Evolutionary conservation across 116 monocot genomes (phyloP).

Genomic region (Zostera marina): DNA sequence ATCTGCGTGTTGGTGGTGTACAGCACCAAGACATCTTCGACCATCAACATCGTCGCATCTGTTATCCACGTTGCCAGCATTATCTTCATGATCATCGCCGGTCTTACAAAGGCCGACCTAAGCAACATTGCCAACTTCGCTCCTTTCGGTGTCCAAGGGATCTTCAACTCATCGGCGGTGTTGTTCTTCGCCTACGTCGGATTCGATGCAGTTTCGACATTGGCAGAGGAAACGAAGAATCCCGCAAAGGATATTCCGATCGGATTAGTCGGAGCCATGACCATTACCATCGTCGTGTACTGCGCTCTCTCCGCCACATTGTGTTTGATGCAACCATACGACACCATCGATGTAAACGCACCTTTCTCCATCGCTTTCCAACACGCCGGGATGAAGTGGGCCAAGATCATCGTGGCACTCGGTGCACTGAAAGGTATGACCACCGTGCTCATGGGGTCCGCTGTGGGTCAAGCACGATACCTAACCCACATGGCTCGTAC

Average conservation of each 20-base stretch:
- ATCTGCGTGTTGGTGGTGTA: constrained; percentile 32
- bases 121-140: constrained; percentile 33
- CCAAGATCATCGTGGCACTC: constrained; percentile 13
- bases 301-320: constrained; percentile 42
- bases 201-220: constrained; percentile 78
- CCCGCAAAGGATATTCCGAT: constrained; percentile 69
- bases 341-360: constrained; percentile 38
- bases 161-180: constrained; percentile 64
- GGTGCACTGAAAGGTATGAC: constrained; percentile 28
- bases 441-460: constrained; percentile 22
- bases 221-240: constrained; percentile 92
- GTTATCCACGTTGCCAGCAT: constrained; percentile 54
- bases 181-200: constrained; percentile 92
- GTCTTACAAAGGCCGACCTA: constrained; percentile 48
- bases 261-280: constrained; percentile 70
- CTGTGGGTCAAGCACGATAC: constrained; percentile 43
- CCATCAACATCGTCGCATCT: constrained; percentile 72
- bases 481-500: constrained; percentile 39
- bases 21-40: constrained; percentile 64
- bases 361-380: constrained; percentile 64
- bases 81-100: constrained; percentile 67
- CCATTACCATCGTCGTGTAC: constrained; percentile 38
- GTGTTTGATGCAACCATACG: constrained; percentile 56
- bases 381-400: constrained; percentile 16
- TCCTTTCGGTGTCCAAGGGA: constrained; percentile 47